Evolutionary conservation across 2,329 filamentous ascomycete species (phyloP), one percentile per base, ranked within the genome.

Genomic region (Purpureocillium takamizusanense): DNA sequence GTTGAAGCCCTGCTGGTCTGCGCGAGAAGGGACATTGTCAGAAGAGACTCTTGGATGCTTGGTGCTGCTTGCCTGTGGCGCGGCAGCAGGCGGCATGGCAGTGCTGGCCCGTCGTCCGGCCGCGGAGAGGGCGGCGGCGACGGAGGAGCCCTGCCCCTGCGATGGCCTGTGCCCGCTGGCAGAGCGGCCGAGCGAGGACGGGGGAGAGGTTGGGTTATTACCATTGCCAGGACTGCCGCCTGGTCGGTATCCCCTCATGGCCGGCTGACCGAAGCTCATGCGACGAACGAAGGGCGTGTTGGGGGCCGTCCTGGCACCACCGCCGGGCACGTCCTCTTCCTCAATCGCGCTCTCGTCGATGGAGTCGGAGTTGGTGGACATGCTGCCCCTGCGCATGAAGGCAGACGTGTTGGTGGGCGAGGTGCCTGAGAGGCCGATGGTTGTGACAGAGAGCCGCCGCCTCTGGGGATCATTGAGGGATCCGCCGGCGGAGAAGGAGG

Each of bases 1-100:
- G 67, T 94, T 94, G 75, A 94, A 95, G 62, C 86, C 86, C 74
- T 61, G 57, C 55, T 92, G 87, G 73, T 86, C 84, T 89, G 77
- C 66, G 64, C 72, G 75, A 60, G 65, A 63, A 67, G 60, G 55
- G 47, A 65, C 66, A 65, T 66, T 67, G 79, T 84, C 75, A 84
- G 80, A 79, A 74, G 68, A 61, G 62, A 70, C 66, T 79, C 57
- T 65, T 59, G 67, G 60, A 61, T 62, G 55, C 60, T 70, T 69
- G 69, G 64, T 65, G 62, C 63, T 70, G 74, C 74, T 78, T 77
- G 73, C 71, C 69, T 76, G 73, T 61, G 62, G 56, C 46, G 56
- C 46, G 46, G 57, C 52, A 46, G 59, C 53, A 42, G 55, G 39
- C 39, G 48, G 45, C 39, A 54, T 42, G 41, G 48, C 49, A 45